phyloP scores from a whole-genome alignment of 352 stramenopile species.

The Phytophthora chlamydospora region DNA sequence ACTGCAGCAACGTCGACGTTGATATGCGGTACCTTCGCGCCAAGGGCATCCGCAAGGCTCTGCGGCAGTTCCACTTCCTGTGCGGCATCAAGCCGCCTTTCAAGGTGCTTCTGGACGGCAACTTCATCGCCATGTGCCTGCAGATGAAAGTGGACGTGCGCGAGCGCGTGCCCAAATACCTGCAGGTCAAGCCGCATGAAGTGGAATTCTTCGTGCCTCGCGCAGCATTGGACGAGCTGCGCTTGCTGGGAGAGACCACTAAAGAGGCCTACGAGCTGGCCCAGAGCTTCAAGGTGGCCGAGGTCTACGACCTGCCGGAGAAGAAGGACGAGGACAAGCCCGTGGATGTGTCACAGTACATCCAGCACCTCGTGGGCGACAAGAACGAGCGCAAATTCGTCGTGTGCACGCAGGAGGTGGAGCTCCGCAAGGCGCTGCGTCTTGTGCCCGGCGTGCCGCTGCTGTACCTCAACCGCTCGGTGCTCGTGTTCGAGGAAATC shows the following conservation, averaged over 20 bases:
- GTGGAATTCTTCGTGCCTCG: constrained; percentile 76
- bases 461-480: constrained; percentile 88
- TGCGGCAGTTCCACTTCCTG: constrained; percentile 89
- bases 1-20: neutral
- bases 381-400: constrained; percentile 84
- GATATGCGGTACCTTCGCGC: constrained; percentile 81
- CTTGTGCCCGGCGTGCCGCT: constrained; percentile 75
- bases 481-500: constrained; percentile 89
- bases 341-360: constrained; percentile 61
- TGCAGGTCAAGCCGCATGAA: constrained; percentile 82
- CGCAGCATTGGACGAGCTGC: constrained; percentile 72
- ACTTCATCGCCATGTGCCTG: constrained; percentile 89
- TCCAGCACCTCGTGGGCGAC: constrained; percentile 65
- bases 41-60: constrained; percentile 88
- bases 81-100: constrained; percentile 88
- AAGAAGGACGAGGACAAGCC: constrained; percentile 23
- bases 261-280: constrained; percentile 65
- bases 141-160: constrained; percentile 88
- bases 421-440: constrained; percentile 78
- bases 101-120: constrained; percentile 84
- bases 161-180: constrained; percentile 80
- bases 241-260: constrained; percentile 70
- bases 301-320: constrained; percentile 43
- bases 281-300: constrained; percentile 71
- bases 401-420: constrained; percentile 86